Percentiles rank a stretch among this genome's conserved stretches.
Conservation (phyloP, 2,329 filamentous ascomycete genomes). For the Colletotrichum scovillei region DNA sequence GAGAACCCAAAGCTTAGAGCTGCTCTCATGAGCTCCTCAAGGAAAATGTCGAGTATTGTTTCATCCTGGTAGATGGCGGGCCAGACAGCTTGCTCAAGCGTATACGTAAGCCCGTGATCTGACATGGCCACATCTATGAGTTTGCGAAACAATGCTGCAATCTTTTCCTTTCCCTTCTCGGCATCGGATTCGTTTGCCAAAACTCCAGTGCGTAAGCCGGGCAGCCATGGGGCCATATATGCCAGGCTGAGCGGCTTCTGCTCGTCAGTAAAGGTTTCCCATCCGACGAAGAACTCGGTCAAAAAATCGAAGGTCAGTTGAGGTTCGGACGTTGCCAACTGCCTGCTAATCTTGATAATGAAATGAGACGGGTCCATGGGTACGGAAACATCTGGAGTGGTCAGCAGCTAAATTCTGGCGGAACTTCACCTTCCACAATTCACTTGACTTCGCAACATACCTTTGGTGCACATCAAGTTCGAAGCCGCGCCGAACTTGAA, state of each 20-base stretch:
- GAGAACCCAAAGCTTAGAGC: constrained; percentile 67
- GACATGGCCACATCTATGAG: constrained; percentile 73
- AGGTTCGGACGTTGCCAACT: constrained; percentile 71
- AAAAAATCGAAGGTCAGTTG: constrained; percentile 76
- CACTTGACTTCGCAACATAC: constrained; percentile 48
- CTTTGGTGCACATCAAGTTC: constrained; percentile 71
- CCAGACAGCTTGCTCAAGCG: constrained; percentile 75
- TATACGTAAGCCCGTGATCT: constrained; percentile 68
- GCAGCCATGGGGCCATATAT: constrained; percentile 78
- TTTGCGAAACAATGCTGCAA: constrained; percentile 72
- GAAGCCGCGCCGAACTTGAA: constrained; percentile 75
- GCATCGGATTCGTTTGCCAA: constrained; percentile 70
- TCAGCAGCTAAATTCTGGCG: constrained; percentile 15
- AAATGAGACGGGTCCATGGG: constrained; percentile 73
- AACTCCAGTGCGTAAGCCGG: constrained; percentile 69
- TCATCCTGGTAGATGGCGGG: constrained; percentile 74
- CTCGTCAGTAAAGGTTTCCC: constrained; percentile 76
- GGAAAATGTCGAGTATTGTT: constrained; percentile 72
- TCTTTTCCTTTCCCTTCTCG: constrained; percentile 74
- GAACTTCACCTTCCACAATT: not conserved
- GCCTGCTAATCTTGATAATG: constrained; percentile 73
- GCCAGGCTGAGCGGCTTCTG: constrained; percentile 75
- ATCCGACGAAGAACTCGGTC: constrained; percentile 79
- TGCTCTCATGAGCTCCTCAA: constrained; percentile 75
- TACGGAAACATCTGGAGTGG: constrained; percentile 66